Conservation (phyloP, 2,329 filamentous ascomycete species). For the Colletotrichum abscissum region DNA sequence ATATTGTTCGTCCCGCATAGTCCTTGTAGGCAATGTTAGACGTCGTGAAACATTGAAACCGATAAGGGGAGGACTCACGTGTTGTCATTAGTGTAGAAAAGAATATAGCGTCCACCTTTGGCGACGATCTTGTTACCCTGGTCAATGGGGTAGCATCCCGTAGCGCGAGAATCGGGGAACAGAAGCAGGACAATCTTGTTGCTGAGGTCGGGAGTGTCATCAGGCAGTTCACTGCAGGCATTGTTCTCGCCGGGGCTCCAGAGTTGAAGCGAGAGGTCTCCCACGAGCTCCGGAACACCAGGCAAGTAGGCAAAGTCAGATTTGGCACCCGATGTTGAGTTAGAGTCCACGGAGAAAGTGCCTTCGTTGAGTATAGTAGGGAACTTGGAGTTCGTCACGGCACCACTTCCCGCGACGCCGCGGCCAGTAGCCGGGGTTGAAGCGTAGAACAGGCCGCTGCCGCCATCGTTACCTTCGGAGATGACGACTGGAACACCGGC, state of each 20-base stretch:
- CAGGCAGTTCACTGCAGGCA: constrained; percentile 38
- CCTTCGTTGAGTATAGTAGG: constrained; percentile 17
- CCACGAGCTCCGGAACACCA: constrained; percentile 6
- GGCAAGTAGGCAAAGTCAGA: constrained; percentile 11
- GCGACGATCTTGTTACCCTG: constrained; percentile 51
- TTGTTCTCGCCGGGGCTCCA: constrained; percentile 27
- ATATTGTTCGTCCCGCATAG: constrained; percentile 17
- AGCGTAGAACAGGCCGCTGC: constrained; percentile 37
- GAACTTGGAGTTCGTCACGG: constrained; percentile 38
- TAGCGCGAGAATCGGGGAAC: constrained; percentile 41
- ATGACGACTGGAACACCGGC: constrained; percentile 43
- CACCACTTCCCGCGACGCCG: constrained; percentile 36
- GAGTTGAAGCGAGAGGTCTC: constrained; percentile 34
- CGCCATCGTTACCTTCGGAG: constrained; percentile 43
- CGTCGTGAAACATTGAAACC: too few relatives aligned
- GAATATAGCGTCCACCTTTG: constrained; percentile 53
- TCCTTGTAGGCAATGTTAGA: background rate
- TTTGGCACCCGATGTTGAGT: background rate
- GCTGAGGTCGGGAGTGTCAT: constrained; percentile 52
- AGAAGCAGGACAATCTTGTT: constrained; percentile 53
- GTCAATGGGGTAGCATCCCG: constrained; percentile 44
- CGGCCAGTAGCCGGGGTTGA: constrained; percentile 39
- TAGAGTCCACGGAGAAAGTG: constrained; percentile 17
- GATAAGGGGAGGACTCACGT: constrained; percentile 20
- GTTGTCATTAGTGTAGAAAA: constrained; percentile 38